Percentiles rank a stretch among this genome's conserved stretches.
These are phyloP conservation scores for Paspalum vaginatum DNA, from an alignment of 176 grass and related monocot genomes.

Conservation along the genomic window DNA sequence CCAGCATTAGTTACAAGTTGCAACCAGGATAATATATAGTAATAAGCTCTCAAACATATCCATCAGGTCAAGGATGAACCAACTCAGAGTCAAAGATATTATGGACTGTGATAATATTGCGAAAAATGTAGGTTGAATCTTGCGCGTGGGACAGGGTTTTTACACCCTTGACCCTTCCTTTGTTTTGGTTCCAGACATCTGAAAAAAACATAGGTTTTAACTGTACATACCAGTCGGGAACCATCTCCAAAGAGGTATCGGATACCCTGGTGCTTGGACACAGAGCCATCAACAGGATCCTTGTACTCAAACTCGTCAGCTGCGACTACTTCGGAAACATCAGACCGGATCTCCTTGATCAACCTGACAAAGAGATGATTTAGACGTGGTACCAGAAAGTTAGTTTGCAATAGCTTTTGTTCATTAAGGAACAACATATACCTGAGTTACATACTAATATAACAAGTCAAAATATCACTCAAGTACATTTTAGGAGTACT, in stretches of 20 bases:
- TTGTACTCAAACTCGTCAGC: constrained; percentile 97
- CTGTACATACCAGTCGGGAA: constrained; percentile 74
- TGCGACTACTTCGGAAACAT: constrained; percentile 69
- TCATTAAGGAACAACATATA: background rate
- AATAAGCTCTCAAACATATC: background rate
- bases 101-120: background rate
- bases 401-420: background rate
- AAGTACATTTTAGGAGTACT: too few species aligned
- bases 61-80: background rate
- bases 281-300: constrained; percentile 96
- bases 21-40: background rate
- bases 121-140: background rate
- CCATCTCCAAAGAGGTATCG: constrained; percentile 91
- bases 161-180: background rate
- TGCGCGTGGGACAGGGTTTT: background rate
- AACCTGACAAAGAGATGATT: constrained; percentile 60
- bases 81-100: background rate
- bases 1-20: background rate
- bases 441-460: background rate
- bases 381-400: constrained; percentile 12
- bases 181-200: constrained; percentile 23
- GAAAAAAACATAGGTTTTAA: background rate
- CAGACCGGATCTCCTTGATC: constrained; percentile 71
- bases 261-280: constrained; percentile 93
- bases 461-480: background rate